phyloP scores from a whole-genome alignment of 768 basidiomycete species.

The Daedaleopsis nitida region DNA sequence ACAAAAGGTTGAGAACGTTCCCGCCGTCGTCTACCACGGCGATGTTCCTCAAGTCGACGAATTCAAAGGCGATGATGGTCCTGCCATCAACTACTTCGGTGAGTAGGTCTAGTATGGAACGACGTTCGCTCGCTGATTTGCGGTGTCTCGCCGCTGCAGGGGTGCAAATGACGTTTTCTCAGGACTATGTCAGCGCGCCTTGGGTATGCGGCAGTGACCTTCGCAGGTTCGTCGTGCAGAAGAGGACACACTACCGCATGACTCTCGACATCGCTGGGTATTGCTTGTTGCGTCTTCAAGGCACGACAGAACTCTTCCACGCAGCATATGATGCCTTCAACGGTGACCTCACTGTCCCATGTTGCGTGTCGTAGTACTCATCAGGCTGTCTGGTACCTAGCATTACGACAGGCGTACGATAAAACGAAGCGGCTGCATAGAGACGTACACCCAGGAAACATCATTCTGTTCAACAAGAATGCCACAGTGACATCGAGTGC shows the following conservation, averaged over 20 bases:
- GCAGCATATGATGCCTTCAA: not conserved
- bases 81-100: not conserved
- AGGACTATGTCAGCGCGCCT: not conserved
- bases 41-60: slow-evolving; percentile 7
- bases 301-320: not conserved
- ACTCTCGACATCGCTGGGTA: not conserved
- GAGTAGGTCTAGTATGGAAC: no score
- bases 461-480: not conserved
- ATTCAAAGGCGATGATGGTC: no score
- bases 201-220: not conserved
- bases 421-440: not conserved
- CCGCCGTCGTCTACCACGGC: not conserved
- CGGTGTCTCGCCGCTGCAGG: no score
- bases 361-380: not conserved
- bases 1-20: not conserved
- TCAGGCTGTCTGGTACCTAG: not conserved
- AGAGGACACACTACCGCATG: not conserved
- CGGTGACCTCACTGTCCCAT: not conserved
- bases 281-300: not conserved
- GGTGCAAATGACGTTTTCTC: not conserved
- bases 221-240: not conserved
- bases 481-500: not conserved
- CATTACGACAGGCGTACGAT: not conserved
- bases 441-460: not conserved
- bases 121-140: no score